Percentiles rank a stretch among this genome's conserved stretches.
Conservation (phyloP, 2,329 filamentous ascomycete species). For the Curvularia hawaiiensis region DNA sequence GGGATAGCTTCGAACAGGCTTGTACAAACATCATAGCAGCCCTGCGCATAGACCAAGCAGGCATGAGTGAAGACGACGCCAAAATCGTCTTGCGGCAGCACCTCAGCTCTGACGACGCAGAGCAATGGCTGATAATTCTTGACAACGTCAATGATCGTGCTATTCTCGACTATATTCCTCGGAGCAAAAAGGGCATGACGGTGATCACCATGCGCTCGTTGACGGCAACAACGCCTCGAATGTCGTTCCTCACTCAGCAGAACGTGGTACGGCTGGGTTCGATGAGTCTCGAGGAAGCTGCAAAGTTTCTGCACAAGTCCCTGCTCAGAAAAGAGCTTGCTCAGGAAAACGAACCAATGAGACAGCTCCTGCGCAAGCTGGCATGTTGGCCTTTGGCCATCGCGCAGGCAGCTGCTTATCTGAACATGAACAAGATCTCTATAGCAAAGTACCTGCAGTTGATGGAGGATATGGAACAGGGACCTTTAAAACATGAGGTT, state of each 20-base stretch:
- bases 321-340: conserved; percentile 12
- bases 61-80: conserved; percentile 20
- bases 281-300: background rate
- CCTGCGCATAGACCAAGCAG: conserved; percentile 19
- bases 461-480: conserved; percentile 24
- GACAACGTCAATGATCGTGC: conserved; percentile 14
- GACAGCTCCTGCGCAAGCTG: conserved; percentile 33
- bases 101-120: conserved; percentile 22
- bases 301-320: conserved; percentile 9
- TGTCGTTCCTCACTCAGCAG: too few relatives aligned
- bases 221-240: too few relatives aligned
- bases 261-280: conserved; percentile 10
- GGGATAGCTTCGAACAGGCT: conserved; percentile 28
- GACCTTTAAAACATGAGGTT: too few relatives aligned
- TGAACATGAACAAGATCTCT: conserved; percentile 38
- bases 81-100: conserved; percentile 28
- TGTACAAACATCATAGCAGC: conserved; percentile 15
- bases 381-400: conserved; percentile 45
- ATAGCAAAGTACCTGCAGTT: conserved; percentile 45
- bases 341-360: conserved; percentile 5
- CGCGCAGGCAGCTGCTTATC: conserved; percentile 45
- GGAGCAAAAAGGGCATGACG: conserved; percentile 13
- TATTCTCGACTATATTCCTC: conserved; percentile 18
- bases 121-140: conserved; percentile 19
- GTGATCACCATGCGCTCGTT: conserved; percentile 17